A percentile compares a stretch with the other conserved stretches of the same genome.
These are phyloP conservation scores for Exophiala oligosperma DNA, from an alignment of 2,329 filamentous ascomycete genomes.

Conservation along the genomic window DNA sequence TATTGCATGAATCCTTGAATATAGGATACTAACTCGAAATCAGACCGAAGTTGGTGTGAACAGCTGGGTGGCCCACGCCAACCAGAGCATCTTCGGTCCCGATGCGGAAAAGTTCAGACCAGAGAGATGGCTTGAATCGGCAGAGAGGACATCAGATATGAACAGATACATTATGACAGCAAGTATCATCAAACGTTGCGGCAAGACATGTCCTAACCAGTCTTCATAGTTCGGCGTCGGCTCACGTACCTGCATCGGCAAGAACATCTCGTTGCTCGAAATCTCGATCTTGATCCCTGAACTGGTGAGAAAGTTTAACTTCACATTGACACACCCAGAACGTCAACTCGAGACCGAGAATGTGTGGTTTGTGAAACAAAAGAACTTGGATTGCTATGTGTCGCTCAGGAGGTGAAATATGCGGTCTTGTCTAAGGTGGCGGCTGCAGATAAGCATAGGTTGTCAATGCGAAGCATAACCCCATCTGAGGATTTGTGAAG, in stretches of 20 bases:
- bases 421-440: too few species aligned
- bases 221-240: conserved; percentile 19
- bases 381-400: conserved; percentile 21
- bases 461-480: background rate
- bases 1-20: background rate
- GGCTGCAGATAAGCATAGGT: background rate
- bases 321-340: conserved; percentile 21
- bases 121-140: conserved; percentile 66
- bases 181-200: conserved; percentile 19
- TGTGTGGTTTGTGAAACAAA: conserved; percentile 52
- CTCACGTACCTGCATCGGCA: conserved; percentile 21
- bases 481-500: background rate
- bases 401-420: conserved; percentile 4
- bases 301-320: conserved; percentile 24
- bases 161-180: conserved; percentile 42
- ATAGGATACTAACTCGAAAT: background rate
- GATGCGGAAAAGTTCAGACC: conserved; percentile 62
- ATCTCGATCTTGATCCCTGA: conserved; percentile 23
- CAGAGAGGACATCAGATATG: conserved; percentile 40
- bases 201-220: background rate
- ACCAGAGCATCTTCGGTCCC: conserved; percentile 46
- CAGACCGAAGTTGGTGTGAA: conserved; percentile 43
- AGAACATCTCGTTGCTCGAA: conserved; percentile 20
- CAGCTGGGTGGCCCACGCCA: conserved; percentile 49
- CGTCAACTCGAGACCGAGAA: conserved; percentile 24